Base-by-base conservation (phyloP, 1,139 yeast species). In the Geotrichum armillariae region DNA sequence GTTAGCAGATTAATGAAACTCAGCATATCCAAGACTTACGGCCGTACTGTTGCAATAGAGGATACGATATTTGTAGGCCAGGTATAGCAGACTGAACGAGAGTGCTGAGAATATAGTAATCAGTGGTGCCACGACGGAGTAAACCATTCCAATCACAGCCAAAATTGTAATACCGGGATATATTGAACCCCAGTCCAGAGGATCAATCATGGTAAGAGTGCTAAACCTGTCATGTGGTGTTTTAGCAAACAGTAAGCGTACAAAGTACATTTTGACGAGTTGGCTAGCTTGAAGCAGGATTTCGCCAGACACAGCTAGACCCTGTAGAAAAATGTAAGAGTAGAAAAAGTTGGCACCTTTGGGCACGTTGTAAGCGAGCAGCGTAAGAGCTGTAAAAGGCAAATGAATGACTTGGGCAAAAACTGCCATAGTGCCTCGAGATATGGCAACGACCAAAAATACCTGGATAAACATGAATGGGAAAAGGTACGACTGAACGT, bases 341-440 rank as follows among this genome's bases (percentile, higher is more conserved):
- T 83, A 82, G 68, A 87, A 88, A 61, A 88, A 88, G 47, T 84
- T 85, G 1, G 95, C 85, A 20, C 94, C 83, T 61, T 84, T 85
- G 0, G 96, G 95, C 41, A 88, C 69, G 60, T 87, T 86, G 4
- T 77, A 73, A 0, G 95, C 95, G 41, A 88, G 68, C 48, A 87
- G 67, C 3, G 80, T 72, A 1, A 95, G 89, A 7, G 86, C 78
- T 1, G 86, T 79, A 0, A 83, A 78, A 2, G 96, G 96, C 54
- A 81, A 82, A 51, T 80, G 82, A 5, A 88, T 69, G 2, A 85
- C 70, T 55, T 80, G 83, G 55, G 81, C 82, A 40, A 85, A 67
- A 0, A 89, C 77, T 3, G 82, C 82, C 0, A 88, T 79, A 8
- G 87, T 70, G 32, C 96, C 90, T 0, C 95, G 84, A 61, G 94